Conservation (phyloP, 176 grass and related monocot genomes). For the Oryza longistaminata region DNA sequence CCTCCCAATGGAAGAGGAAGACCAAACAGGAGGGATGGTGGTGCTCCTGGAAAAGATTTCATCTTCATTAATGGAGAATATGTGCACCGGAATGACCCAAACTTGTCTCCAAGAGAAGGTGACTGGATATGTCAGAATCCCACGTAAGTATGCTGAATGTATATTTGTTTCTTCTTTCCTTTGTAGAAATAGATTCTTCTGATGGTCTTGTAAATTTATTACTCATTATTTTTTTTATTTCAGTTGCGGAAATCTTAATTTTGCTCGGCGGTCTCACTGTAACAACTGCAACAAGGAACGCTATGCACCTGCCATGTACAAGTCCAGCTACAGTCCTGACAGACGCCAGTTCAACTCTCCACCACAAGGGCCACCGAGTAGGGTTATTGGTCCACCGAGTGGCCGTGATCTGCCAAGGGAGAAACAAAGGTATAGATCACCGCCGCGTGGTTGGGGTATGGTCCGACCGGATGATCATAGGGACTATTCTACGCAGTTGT, state of each 20-base stretch:
- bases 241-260: not conserved
- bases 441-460: not conserved
- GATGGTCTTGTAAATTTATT: not conserved
- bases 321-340: not conserved
- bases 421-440: not conserved
- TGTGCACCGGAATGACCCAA: not conserved
- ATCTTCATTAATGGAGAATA: not conserved
- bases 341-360: not conserved
- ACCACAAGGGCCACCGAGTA: not conserved
- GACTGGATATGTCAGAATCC: not conserved
- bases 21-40: not conserved
- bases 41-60: not conserved
- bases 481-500: not conserved
- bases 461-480: not conserved
- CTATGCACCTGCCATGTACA: not conserved
- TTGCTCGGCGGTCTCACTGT: not conserved
- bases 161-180: not conserved
- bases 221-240: not conserved
- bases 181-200: not conserved
- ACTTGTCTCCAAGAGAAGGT: conserved; percentile 2
- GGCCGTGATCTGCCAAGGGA: not conserved
- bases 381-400: not conserved
- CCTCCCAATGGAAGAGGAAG: not conserved
- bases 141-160: not conserved
- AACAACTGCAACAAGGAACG: not conserved